These are phyloP conservation scores for Scedosporium apiospermum DNA, from an alignment of 2,329 filamentous ascomycete genomes.

Conservation along the genomic window DNA sequence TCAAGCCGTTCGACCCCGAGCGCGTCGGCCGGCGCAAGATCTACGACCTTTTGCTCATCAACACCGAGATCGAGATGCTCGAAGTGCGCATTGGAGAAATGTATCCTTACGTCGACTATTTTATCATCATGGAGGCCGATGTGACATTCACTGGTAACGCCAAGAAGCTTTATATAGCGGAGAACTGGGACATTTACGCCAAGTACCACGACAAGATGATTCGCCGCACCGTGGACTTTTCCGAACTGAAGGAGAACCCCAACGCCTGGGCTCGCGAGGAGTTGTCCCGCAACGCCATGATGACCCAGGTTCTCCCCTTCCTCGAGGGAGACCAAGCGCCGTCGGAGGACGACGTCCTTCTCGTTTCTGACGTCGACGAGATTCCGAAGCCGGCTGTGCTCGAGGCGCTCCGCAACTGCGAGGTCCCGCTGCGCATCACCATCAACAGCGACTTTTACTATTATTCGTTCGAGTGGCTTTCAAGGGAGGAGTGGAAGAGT, in stretches of 20 bases:
- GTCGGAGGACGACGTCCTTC: conserved; percentile 40
- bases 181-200: conserved; percentile 41
- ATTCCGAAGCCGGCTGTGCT: conserved; percentile 46
- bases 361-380: conserved; percentile 54
- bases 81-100: conserved; percentile 53
- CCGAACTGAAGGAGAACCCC: conserved; percentile 4
- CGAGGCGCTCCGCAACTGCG: conserved; percentile 37
- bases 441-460: conserved; percentile 45
- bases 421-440: conserved; percentile 42
- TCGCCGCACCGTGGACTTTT: conserved; percentile 27
- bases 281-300: conserved; percentile 46
- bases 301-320: conserved; percentile 43
- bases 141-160: conserved; percentile 47
- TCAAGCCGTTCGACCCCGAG: conserved; percentile 21
- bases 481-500: conserved; percentile 34
- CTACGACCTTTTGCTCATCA: conserved; percentile 54
- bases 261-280: conserved; percentile 42
- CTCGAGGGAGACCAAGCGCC: conserved; percentile 33
- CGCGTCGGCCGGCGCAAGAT: conserved; percentile 33
- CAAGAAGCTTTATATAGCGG: conserved; percentile 44
- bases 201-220: conserved; percentile 52
- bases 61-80: conserved; percentile 55
- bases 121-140: conserved; percentile 50
- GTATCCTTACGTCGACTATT: conserved; percentile 52
- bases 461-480: conserved; percentile 46